A percentile compares a stretch with the other conserved stretches of the same genome.
Conservation (phyloP, 2,329 filamentous ascomycete species). For the Ophiognomonia clavigignenti-juglandacearum region DNA sequence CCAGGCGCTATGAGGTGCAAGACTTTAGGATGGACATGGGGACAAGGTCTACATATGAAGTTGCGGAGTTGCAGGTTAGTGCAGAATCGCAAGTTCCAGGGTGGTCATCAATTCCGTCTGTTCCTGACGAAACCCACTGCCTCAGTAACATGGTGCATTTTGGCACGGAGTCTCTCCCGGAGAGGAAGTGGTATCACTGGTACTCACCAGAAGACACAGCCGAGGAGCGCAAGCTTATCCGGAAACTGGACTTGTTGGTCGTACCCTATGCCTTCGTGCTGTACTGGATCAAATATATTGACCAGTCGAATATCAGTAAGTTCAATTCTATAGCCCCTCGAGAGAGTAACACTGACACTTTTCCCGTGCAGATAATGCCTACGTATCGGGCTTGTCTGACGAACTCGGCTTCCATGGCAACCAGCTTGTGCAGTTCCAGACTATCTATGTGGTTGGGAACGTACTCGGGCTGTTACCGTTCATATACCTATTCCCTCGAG, state of each 20-base stretch:
- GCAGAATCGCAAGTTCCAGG: too few relatives aligned
- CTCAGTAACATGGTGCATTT: background rate
- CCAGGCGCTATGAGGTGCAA: background rate
- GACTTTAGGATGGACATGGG: too few relatives aligned
- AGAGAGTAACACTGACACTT: too few relatives aligned
- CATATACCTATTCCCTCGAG: conserved; percentile 22
- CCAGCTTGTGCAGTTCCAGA: conserved; percentile 20
- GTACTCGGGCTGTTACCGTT: conserved; percentile 23
- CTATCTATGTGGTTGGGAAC: conserved; percentile 21
- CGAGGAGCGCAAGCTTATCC: conserved; percentile 18
- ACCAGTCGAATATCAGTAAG: conserved; percentile 19
- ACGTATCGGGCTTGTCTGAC: conserved; percentile 13
- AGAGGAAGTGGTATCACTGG: conserved; percentile 18
- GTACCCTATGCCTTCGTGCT: conserved; percentile 19
- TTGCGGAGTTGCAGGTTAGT: too few relatives aligned
- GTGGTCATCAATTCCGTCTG: background rate
- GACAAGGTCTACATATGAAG: too few relatives aligned
- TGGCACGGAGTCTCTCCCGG: background rate
- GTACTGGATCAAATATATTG: conserved; percentile 21
- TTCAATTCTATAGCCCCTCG: background rate
- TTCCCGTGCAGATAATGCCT: conserved; percentile 11
- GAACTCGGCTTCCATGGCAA: conserved; percentile 15
- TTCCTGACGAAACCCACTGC: background rate
- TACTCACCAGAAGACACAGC: conserved; percentile 17
- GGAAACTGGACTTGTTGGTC: conserved; percentile 19